phyloP scores from a whole-genome alignment of 768 basidiomycete species.

The Fistulinella prunicolor region DNA sequence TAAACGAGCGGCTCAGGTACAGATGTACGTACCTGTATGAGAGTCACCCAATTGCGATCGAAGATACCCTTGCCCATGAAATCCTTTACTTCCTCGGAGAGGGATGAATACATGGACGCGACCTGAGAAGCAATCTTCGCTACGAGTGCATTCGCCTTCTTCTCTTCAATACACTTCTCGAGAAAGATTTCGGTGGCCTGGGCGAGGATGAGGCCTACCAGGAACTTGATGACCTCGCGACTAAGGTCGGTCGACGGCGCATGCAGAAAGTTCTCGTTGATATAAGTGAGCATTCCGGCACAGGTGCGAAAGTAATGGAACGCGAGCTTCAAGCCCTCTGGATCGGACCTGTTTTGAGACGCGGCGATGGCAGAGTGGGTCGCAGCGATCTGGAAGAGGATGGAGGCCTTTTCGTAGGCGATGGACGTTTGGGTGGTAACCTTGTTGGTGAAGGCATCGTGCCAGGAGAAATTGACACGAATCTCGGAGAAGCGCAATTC shows the following conservation, averaged over 20 bases:
- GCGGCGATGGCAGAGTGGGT: conserved; percentile 92
- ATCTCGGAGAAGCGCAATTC: conserved; percentile 97
- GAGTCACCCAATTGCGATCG: conserved; percentile 88
- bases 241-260: conserved; percentile 94
- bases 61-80: conserved; percentile 96
- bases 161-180: conserved; percentile 92
- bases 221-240: conserved; percentile 90
- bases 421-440: conserved; percentile 93
- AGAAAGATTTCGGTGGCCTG: conserved; percentile 97
- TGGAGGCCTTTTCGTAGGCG: conserved; percentile 96
- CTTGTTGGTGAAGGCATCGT: conserved; percentile 95
- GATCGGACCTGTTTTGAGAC: conserved; percentile 80
- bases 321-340: conserved; percentile 89
- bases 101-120: conserved; percentile 71
- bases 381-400: conserved; percentile 93
- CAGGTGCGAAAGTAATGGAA: conserved; percentile 89
- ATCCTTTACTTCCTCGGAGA: conserved; percentile 93
- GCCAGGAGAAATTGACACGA: conserved; percentile 93
- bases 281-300: conserved; percentile 96
- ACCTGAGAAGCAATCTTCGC: conserved; percentile 84
- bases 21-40: conserved; percentile 71
- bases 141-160: conserved; percentile 75
- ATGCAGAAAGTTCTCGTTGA: conserved; percentile 99
- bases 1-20: neutral
- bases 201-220: conserved; percentile 82